A percentile compares a stretch with the other conserved stretches of the same genome.
Evolutionary conservation across 352 stramenopile genomes (phyloP).

Genomic region (Globisporangium parvum): DNA sequence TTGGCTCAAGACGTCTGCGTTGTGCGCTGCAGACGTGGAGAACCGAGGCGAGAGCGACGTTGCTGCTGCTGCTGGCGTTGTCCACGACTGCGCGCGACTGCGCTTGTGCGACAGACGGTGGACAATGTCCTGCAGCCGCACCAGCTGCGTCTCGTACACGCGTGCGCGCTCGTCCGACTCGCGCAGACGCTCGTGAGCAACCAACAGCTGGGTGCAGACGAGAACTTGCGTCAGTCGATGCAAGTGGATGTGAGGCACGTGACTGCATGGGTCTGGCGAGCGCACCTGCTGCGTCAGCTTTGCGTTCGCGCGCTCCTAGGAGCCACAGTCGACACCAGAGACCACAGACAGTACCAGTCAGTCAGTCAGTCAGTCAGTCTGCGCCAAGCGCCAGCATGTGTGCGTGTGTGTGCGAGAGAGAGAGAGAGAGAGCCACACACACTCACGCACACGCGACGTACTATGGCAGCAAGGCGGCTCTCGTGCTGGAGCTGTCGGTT

Average conservation of each 20-base stretch:
- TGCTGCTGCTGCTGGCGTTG: slow-evolving; percentile 1
- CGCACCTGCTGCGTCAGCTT: slow-evolving; percentile 62
- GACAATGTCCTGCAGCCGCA: slow-evolving; percentile 27
- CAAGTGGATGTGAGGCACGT: not conserved
- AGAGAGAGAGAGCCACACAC: slow-evolving; percentile 11
- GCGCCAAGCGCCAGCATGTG: not conserved
- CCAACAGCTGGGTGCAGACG: slow-evolving; percentile 21
- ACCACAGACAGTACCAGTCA: not conserved
- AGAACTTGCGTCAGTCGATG: not conserved
- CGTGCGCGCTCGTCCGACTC: slow-evolving; percentile 40
- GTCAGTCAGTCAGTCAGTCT: not conserved
- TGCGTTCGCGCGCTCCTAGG: slow-evolving; percentile 42
- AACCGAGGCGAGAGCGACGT: slow-evolving; percentile 8
- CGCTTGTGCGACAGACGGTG: slow-evolving; percentile 20
- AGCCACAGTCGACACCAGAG: not conserved
- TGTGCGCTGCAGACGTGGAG: slow-evolving; percentile 29
- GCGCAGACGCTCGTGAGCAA: slow-evolving; percentile 36
- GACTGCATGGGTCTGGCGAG: too few relatives aligned
- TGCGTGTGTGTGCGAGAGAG: too few relatives aligned
- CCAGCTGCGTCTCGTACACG: slow-evolving; percentile 43
- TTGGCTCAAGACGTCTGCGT: slow-evolving; percentile 48
- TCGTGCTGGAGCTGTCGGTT: slow-evolving; percentile 28
- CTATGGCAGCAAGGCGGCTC: slow-evolving; percentile 26
- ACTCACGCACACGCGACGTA: too few relatives aligned
- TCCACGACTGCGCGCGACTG: slow-evolving; percentile 3